Conservation (phyloP, 73 alveolate species). For the Stentor coeruleus region DNA sequence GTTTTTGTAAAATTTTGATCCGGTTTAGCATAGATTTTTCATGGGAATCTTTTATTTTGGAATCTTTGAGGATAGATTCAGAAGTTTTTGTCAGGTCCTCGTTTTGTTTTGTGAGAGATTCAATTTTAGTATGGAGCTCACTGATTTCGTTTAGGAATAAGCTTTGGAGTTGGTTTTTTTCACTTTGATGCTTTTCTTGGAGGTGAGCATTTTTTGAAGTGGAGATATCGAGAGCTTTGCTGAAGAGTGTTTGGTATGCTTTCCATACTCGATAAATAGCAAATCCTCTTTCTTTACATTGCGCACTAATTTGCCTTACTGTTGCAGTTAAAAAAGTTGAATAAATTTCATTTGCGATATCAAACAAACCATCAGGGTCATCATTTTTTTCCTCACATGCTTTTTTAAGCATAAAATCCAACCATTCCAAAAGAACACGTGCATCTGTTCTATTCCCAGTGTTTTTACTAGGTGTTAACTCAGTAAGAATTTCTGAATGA, state of each 20-base stretch:
- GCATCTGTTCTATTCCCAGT: neutral
- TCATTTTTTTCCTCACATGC: slow-evolving; percentile 1
- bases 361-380: neutral
- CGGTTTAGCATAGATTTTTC: neutral
- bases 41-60: neutral
- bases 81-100: neutral
- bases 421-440: neutral
- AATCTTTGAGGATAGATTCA: neutral
- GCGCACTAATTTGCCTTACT: slow-evolving; percentile 3
- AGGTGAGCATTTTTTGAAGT: neutral
- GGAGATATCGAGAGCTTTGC: neutral
- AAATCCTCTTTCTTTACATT: slow-evolving; percentile 11
- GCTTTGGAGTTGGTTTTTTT: neutral
- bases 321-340: neutral
- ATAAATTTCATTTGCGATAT: neutral
- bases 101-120: neutral
- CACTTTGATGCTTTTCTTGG: neutral
- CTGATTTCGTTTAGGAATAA: neutral
- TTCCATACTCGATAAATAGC: slow-evolving; percentile 7
- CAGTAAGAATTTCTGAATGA: neutral
- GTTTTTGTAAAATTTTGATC: slow-evolving; percentile 5
- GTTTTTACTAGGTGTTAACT: neutral
- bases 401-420: neutral
- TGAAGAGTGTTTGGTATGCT: neutral
- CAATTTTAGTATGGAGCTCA: neutral